A percentile compares a stretch with the other conserved stretches of the same genome.
These are phyloP conservation scores for Magnaporthiopsis poae DNA, from an alignment of 2,329 filamentous ascomycete species.

Conservation along the genomic window DNA sequence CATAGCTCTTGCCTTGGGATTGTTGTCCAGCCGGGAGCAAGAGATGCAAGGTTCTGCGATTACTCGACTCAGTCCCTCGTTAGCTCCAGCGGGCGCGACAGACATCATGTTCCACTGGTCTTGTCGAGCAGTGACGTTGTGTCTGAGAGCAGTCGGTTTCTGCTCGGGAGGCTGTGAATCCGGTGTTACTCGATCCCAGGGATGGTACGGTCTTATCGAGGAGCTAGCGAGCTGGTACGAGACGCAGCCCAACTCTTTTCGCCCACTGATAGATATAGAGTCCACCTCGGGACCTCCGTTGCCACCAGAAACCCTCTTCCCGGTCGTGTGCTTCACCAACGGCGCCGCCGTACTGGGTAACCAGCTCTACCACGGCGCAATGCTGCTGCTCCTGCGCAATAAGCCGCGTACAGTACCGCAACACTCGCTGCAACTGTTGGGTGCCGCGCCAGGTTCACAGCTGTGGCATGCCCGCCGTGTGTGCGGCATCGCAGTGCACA, in stretches of 20 bases:
- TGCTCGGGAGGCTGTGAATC: not conserved
- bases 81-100: not conserved
- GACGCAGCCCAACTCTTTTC: conserved; percentile 1
- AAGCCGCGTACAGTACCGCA: conserved; percentile 34
- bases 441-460: conserved; percentile 25
- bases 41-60: not conserved
- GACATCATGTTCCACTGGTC: not conserved
- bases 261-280: conserved; percentile 2
- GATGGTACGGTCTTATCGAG: not conserved
- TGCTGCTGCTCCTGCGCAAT: conserved; percentile 40
- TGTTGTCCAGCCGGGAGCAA: not conserved
- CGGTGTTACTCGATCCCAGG: not conserved
- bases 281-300: conserved; percentile 7
- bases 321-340: conserved; percentile 29
- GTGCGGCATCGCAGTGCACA: conserved; percentile 39
- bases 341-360: conserved; percentile 35
- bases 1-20: not conserved
- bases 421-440: conserved; percentile 12
- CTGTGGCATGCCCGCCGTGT: conserved; percentile 40
- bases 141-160: not conserved
- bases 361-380: conserved; percentile 47
- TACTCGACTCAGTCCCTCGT: too few relatives aligned
- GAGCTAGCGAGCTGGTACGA: not conserved
- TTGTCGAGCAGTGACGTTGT: not conserved
- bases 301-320: conserved; percentile 23